Evolutionary conservation across 1,284 basidiomycete genomes (phyloP).

Genomic region (Fomitopsis schrenkii): DNA sequence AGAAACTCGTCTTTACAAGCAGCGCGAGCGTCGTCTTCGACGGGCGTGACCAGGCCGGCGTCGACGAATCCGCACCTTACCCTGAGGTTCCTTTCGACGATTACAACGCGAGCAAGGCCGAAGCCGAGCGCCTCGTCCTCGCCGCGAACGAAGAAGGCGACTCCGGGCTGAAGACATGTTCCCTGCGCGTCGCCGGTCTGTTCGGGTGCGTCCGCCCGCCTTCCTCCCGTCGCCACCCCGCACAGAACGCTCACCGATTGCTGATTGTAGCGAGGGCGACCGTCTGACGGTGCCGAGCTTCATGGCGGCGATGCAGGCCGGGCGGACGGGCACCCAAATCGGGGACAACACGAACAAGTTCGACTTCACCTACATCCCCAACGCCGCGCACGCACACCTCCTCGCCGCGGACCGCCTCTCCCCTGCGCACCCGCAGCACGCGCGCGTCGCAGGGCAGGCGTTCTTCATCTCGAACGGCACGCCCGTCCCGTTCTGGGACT

Average conservation of each 20-base stretch:
- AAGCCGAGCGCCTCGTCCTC: conserved; percentile 54
- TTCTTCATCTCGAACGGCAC: conserved; percentile 70
- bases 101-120: conserved; percentile 66
- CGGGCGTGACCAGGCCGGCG: conserved; percentile 48
- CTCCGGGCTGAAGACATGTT: conserved; percentile 48
- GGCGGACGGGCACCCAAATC: conserved; percentile 59
- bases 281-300: conserved; percentile 2
- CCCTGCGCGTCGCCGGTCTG: conserved; percentile 60
- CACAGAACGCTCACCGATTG: not conserved
- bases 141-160: conserved; percentile 42
- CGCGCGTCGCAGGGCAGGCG: conserved; percentile 48
- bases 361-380: conserved; percentile 69
- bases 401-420: conserved; percentile 53
- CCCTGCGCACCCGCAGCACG: conserved; percentile 13
- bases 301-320: conserved; percentile 22
- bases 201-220: conserved; percentile 55
- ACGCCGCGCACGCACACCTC: conserved; percentile 66
- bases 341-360: conserved; percentile 62
- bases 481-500: conserved; percentile 55
- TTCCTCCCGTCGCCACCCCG: conserved; percentile 37
- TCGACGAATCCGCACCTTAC: conserved; percentile 57
- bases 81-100: conserved; percentile 48
- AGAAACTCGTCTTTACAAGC: conserved; percentile 59
- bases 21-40: conserved; percentile 60
- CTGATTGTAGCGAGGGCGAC: conserved; percentile 17